phyloP scores from a whole-genome alignment of 2,329 filamentous ascomycete genomes.

The Sphaerostilbella broomeana region DNA sequence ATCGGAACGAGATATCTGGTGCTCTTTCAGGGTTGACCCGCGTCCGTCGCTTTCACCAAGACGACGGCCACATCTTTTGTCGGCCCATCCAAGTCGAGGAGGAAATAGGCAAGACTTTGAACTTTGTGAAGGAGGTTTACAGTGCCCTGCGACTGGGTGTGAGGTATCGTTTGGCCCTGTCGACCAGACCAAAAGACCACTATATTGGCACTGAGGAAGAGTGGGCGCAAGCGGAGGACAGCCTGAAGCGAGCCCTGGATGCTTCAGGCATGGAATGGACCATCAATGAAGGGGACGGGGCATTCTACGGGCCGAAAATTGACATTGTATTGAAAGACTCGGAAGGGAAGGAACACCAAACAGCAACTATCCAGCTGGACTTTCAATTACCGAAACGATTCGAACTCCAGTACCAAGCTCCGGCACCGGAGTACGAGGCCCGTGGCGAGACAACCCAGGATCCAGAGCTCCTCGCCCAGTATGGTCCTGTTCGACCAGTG shows the following conservation, averaged over 20 bases:
- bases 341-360: conserved; percentile 80
- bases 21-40: conserved; percentile 75
- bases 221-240: conserved; percentile 42
- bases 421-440: conserved; percentile 56
- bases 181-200: conserved; percentile 68
- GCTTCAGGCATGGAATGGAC: conserved; percentile 68
- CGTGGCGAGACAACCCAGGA: conserved; percentile 46
- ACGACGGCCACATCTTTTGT: conserved; percentile 89
- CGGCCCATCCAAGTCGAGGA: conserved; percentile 65
- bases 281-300: conserved; percentile 74
- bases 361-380: conserved; percentile 82
- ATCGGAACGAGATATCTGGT: conserved; percentile 79
- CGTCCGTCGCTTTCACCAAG: conserved; percentile 81
- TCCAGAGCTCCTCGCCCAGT: conserved; percentile 39
- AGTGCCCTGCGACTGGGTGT: conserved; percentile 58
- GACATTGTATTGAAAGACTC: conserved; percentile 77
- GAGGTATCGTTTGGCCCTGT: conserved; percentile 68
- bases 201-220: conserved; percentile 70
- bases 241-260: conserved; percentile 39
- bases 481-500: conserved; percentile 61
- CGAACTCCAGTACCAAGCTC: conserved; percentile 65
- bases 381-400: conserved; percentile 85
- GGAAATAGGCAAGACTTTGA: conserved; percentile 67
- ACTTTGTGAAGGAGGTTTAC: conserved; percentile 69
- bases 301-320: conserved; percentile 90